Conservation (phyloP, 768 basidiomycete genomes). For the Tephrocybe rancida region DNA sequence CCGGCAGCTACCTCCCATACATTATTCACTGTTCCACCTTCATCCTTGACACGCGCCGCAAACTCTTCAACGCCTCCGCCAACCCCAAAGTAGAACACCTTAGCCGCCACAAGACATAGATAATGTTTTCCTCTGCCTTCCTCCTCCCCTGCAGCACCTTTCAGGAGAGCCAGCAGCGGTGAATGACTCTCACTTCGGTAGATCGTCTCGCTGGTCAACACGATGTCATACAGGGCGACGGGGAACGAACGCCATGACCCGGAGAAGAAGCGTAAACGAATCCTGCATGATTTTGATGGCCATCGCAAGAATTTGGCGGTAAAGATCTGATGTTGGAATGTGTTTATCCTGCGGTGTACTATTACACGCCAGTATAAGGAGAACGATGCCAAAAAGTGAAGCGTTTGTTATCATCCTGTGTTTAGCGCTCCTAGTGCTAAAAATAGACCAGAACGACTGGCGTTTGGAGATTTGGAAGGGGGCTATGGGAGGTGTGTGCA, state of each 20-base stretch:
- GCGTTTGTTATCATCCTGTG: too few species aligned
- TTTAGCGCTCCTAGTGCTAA: too few species aligned
- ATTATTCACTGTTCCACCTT: constrained; percentile 49
- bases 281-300: constrained; percentile 34
- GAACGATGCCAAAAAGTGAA: too few species aligned
- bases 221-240: constrained; percentile 55
- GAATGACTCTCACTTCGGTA: constrained; percentile 71
- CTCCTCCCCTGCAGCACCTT: constrained; percentile 31
- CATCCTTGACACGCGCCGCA: constrained; percentile 49
- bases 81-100: constrained; percentile 93
- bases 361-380: too few species aligned
- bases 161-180: constrained; percentile 58
- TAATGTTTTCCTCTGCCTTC: constrained; percentile 15
- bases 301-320: too few species aligned
- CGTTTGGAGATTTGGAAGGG: too few species aligned
- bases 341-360: too few species aligned
- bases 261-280: constrained; percentile 74
- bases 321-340: too few species aligned
- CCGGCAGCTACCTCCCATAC: constrained; percentile 71
- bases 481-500: too few species aligned
- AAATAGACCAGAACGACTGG: too few species aligned
- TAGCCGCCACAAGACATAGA: constrained; percentile 83
- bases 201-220: constrained; percentile 93
- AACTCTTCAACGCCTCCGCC: constrained; percentile 88
- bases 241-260: constrained; percentile 79